Evolutionary conservation across 2,329 filamentous ascomycete species (phyloP), one percentile per base, ranked within the genome.

Genomic region (Aspergillus pseudoviridinutans): DNA sequence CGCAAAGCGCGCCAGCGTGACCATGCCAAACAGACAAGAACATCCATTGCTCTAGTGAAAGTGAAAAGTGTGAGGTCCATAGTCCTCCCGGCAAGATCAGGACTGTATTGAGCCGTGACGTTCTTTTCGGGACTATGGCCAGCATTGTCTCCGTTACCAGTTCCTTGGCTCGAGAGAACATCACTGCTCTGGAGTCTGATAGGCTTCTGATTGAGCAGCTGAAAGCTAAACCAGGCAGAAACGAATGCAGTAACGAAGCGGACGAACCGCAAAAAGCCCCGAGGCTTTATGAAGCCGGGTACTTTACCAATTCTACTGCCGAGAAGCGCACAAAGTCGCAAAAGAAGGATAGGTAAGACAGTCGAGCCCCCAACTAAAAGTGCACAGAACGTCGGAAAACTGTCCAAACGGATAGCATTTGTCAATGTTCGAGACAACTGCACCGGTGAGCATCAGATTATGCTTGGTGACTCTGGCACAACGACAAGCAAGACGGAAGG

Each of bases 21-120:
- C 87, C 89, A 92, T 25, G 86, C 67, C 61, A 86, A 82, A 54
- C 87, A 86, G 47, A 89, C 77, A 8, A 91, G 64, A 4, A 91
- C 84, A 71, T 94, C 90, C 10, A 89, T 68, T 49, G 91, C 91
- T 64, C 90, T 82, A 10, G 85, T 86, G 49, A 84, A 79, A 10
- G 89, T 85, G 69, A 94, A 93, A n/a, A 95, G 78, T 0, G 90
- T 93, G 32, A 95, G 79, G 69, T 95, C 91, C 59, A 95, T 81
- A 1, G 91, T 93, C 64, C 87, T 85, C 49, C 91, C 91, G 10
- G 87, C 89, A 59, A 82, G 71, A 25, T 68, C 66, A 44, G 70
- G 70, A n/a, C 60, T 65, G 20, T 53, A 60, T 54, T 57, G 64
- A 42, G 59, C 58, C 14, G 57, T 55, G 14, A 57, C 22, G 27